Evolutionary conservation across 768 basidiomycete genomes (phyloP).

Genomic region (Phaffia australis): DNA sequence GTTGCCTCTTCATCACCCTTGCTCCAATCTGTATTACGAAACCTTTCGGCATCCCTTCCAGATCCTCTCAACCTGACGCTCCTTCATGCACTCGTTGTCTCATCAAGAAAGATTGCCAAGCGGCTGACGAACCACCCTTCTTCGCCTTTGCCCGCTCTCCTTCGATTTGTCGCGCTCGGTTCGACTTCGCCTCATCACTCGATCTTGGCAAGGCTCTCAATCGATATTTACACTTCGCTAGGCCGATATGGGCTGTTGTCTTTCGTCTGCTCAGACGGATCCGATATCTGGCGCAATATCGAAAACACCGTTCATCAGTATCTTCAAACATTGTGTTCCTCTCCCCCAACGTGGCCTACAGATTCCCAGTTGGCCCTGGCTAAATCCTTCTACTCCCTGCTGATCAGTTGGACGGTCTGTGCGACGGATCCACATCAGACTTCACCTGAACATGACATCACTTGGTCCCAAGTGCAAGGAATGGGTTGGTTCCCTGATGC

Average conservation of each 20-base stretch:
- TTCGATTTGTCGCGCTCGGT: constrained; percentile 45
- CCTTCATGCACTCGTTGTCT: constrained; percentile 48
- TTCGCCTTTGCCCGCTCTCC: constrained; percentile 9
- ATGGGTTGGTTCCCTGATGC: constrained; percentile 62
- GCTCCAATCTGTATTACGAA: neutral
- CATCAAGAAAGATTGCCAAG: constrained; percentile 59
- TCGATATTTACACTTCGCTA: constrained; percentile 55
- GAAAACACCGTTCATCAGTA: constrained; percentile 29
- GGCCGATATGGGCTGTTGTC: constrained; percentile 70
- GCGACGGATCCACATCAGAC: constrained; percentile 85
- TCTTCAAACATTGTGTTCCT: neutral
- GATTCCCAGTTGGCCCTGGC: constrained; percentile 32
- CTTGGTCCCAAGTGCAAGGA: constrained; percentile 76
- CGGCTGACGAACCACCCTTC: constrained; percentile 41
- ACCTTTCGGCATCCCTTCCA: neutral
- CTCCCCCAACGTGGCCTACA: neutral
- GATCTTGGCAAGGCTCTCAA: constrained; percentile 12
- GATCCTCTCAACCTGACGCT: constrained; percentile 43
- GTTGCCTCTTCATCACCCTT: neutral
- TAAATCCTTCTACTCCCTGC: constrained; percentile 49
- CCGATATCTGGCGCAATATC: constrained; percentile 49
- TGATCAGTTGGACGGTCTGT: constrained; percentile 66
- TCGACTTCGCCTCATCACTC: constrained; percentile 45
- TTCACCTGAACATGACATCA: constrained; percentile 70
- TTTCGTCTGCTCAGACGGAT: constrained; percentile 54